Percentiles rank a stretch among this genome's conserved stretches.
Conservation (phyloP, 108 stramenopile genomes). For the Asterionellopsis glacialis region DNA sequence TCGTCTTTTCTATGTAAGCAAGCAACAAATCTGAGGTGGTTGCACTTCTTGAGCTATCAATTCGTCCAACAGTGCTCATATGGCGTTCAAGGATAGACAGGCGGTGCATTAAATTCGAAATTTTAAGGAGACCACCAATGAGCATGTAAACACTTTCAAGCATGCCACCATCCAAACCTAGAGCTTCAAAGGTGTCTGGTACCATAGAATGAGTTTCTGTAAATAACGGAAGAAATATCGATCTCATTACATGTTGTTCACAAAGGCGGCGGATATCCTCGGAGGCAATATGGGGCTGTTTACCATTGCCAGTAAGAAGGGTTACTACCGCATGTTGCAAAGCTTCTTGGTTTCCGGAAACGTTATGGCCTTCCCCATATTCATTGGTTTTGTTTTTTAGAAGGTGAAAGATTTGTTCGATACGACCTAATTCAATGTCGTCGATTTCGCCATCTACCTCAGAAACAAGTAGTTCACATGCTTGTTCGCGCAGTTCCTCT, state of each 20-base stretch:
- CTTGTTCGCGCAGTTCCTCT: slow-evolving; percentile 18
- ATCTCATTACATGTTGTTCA: not conserved
- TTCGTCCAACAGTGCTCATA: slow-evolving; percentile 9
- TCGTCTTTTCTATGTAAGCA: not conserved
- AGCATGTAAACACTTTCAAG: not conserved
- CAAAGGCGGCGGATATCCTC: slow-evolving; percentile 1
- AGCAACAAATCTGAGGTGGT: slow-evolving; percentile 2
- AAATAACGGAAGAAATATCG: not conserved
- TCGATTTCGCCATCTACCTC: not conserved
- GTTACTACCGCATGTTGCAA: not conserved
- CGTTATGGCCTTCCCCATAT: too few relatives aligned
- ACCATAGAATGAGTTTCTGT: too few relatives aligned
- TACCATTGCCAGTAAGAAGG: not conserved
- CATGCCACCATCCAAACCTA: too few relatives aligned
- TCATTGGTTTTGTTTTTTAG: too few relatives aligned
- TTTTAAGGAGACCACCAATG: slow-evolving; percentile 9
- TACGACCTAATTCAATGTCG: not conserved
- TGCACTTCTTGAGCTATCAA: not conserved
- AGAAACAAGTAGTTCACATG: slow-evolving; percentile 27
- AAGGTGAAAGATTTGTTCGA: not conserved
- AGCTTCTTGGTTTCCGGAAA: not conserved
- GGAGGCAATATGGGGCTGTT: not conserved
- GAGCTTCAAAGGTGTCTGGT: too few relatives aligned
- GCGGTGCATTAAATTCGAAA: slow-evolving; percentile 29
- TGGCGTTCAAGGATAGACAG: slow-evolving; percentile 20